Base-by-base conservation (phyloP, 331 rosid species). In the Erythrophleum ivorense region DNA sequence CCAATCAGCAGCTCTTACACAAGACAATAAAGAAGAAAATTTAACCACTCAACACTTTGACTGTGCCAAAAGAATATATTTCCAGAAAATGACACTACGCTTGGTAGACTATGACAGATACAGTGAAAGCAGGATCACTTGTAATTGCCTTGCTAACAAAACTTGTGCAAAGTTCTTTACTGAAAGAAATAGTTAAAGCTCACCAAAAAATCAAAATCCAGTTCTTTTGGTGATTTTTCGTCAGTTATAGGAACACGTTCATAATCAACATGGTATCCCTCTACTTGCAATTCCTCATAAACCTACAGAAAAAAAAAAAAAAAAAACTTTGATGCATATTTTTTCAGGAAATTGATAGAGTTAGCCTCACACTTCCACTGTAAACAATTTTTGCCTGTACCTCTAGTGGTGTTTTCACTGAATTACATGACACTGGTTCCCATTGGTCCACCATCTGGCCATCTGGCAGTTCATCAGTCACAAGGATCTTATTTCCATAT, bases 401-500 rank as follows among this genome's bases (percentile, higher is more conserved):
- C 97, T 94, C 97, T 12, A 94, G 81, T 0, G 98, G 97, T 41
- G 97, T 88, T 87, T 90, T 92, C 81, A 94, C 91, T 50, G 94
- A 92, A 87, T 85, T 83, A 87, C 77, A 65, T 2, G 94, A 90
- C 50, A 94, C 94, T 5, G 90, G 88, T 78, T 94, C 97, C 97
- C 98, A 94, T 82, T 94, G 98, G 90, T 94, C 98, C 52, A 94
- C 97, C 98, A 94, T 94, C 88, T 94, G 98, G 78, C 98, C 98
- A 86, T 94, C 97, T 54, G 94, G 97, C 78, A 94, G 90, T 83
- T 94, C 98, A 83, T 92, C 98, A 11, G 98, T 94, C 83, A 94
- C 97, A 78, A 94, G 98, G 79, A 92, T 94, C 89, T 91, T 92
- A 87, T 92, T 88, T 79, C 97, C 94, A 59, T 92, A 94, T 82